A percentile compares a stretch with the other conserved stretches of the same genome.
phyloP scores from a whole-genome alignment of 805 yeast genomes.

The Pichia deserticola region DNA sequence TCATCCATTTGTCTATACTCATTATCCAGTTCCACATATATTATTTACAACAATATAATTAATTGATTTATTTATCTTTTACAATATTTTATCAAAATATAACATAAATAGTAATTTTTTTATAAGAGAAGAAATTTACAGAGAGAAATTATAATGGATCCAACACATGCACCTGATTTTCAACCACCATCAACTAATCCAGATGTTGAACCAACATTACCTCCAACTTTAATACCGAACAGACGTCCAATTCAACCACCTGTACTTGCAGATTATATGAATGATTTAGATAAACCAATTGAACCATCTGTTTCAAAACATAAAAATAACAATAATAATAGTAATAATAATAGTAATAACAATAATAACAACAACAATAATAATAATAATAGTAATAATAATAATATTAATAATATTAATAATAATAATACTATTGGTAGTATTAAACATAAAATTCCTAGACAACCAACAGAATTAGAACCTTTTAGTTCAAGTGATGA shows the following conservation, averaged over 20 bases:
- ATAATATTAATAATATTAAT: not conserved
- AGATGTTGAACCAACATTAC: slow-evolving; percentile 56
- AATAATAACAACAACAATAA: no score
- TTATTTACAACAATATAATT: no score
- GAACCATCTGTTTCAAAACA: slow-evolving; percentile 21
- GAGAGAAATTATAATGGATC: slow-evolving; percentile 46
- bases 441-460: slow-evolving; percentile 25
- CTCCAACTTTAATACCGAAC: slow-evolving; percentile 62
- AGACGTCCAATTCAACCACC: slow-evolving; percentile 71
- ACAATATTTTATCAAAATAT: no score
- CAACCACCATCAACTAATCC: slow-evolving; percentile 73
- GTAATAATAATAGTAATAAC: not conserved
- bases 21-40: no score
- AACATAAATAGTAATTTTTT: no score
- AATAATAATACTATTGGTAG: not conserved
- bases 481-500: slow-evolving; percentile 48
- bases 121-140: no score
- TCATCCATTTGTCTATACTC: no score
- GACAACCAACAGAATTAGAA: slow-evolving; percentile 51
- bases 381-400: not conserved
- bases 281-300: slow-evolving; percentile 67
- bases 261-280: slow-evolving; percentile 67
- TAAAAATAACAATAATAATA: not conserved
- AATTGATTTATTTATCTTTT: no score
- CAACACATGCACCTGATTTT: slow-evolving; percentile 85